These are phyloP conservation scores for Amaranthus tricolor DNA, from an alignment of 179 eudicot species.

Conservation along the genomic window DNA sequence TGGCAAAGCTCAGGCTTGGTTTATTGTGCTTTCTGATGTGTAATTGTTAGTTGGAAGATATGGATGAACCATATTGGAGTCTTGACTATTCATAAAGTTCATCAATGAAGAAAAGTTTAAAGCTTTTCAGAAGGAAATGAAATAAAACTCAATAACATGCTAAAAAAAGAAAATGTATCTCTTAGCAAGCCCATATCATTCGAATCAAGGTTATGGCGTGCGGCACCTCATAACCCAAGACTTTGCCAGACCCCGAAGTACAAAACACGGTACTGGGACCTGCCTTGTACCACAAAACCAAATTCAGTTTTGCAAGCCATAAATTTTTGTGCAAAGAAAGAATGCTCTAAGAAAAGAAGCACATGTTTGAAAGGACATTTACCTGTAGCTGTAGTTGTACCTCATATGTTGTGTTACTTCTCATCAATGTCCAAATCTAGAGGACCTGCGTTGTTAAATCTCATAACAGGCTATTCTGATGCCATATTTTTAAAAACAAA, in stretches of 20 bases:
- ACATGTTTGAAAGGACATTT: neutral
- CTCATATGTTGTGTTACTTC: neutral
- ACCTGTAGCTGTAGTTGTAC: conserved; percentile 15
- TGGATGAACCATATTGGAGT: neutral
- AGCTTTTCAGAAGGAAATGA: too few relatives aligned
- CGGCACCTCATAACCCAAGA: too few relatives aligned
- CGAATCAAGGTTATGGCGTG: too few relatives aligned
- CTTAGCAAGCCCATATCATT: too few relatives aligned
- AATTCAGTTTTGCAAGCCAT: neutral
- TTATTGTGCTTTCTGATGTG: too few relatives aligned
- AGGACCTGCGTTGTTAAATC: neutral
- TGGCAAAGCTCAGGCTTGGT: too few relatives aligned
- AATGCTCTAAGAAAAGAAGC: too few relatives aligned
- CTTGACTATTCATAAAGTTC: neutral
- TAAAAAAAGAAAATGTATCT: neutral
- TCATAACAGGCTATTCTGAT: neutral
- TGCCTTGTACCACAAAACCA: too few relatives aligned
- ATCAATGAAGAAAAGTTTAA: neutral
- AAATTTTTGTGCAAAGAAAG: neutral
- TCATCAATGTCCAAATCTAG: neutral
- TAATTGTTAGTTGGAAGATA: too few relatives aligned
- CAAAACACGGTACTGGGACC: too few relatives aligned
- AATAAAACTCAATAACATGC: neutral
- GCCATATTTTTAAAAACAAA: conserved; percentile 9
- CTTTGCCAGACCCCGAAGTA: too few relatives aligned